Conservation (phyloP, 176 grass and related monocot genomes). For the Carex pumila region DNA sequence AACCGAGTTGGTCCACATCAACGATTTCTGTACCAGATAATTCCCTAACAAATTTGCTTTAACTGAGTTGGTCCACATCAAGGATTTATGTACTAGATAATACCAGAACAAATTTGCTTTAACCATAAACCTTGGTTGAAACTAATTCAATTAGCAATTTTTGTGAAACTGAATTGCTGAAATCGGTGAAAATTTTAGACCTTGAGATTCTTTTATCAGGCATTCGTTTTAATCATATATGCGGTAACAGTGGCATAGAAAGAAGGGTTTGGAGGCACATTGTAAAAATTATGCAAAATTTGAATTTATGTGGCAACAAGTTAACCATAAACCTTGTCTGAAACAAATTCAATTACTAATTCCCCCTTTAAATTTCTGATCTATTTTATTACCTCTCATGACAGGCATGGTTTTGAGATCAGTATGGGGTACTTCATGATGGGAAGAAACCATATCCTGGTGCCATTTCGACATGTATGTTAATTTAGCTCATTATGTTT, state of each 20-base stretch:
- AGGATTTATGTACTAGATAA: too few species aligned
- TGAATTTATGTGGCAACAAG: not conserved
- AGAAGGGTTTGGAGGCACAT: not conserved
- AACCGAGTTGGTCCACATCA: too few species aligned
- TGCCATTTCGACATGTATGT: slow-evolving; percentile 71
- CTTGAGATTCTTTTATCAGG: too few species aligned
- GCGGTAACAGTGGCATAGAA: not conserved
- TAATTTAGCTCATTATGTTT: not conserved
- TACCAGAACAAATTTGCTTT: too few species aligned
- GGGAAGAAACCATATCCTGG: slow-evolving; percentile 96
- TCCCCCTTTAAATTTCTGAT: not conserved
- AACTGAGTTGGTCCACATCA: too few species aligned
- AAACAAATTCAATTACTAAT: not conserved
- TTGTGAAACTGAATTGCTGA: not conserved
- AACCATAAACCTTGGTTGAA: too few species aligned
- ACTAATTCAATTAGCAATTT: too few species aligned
- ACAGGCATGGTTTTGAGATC: slow-evolving; percentile 91
- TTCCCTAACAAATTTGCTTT: too few species aligned
- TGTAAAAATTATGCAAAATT: not conserved
- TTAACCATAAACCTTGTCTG: not conserved
- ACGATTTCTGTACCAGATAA: too few species aligned
- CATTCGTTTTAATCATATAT: not conserved
- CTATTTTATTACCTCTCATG: not conserved
- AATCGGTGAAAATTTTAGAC: not conserved
- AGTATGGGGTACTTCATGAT: slow-evolving; percentile 92